A percentile compares a stretch with the other conserved stretches of the same genome.
These are phyloP conservation scores for Trypanosoma theileri DNA, from an alignment of 208 protist species.

Conservation along the genomic window DNA sequence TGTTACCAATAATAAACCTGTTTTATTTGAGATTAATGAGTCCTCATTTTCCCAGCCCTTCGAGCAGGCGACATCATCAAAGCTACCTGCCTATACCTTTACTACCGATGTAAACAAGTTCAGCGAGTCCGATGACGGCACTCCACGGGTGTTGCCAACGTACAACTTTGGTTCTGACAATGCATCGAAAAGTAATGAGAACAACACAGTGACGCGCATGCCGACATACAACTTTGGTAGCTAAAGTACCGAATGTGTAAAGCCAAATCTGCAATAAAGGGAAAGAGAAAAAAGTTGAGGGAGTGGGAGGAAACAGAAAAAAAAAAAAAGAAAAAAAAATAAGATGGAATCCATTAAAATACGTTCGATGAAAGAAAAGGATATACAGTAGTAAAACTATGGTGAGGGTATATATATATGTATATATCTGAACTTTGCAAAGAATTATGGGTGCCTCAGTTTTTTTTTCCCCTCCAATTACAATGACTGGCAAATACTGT, in stretches of 20 bases:
- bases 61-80: background rate
- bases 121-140: background rate
- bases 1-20: background rate
- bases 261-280: background rate
- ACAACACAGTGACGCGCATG: background rate
- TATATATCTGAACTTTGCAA: background rate
- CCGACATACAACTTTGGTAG: conserved; percentile 70
- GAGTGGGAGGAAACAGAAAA: background rate
- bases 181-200: background rate
- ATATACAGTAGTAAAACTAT: no score
- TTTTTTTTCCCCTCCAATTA: no score
- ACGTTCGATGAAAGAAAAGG: background rate
- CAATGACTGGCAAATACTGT: background rate
- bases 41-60: conserved; percentile 2
- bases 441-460: no score
- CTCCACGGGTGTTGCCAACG: background rate
- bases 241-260: conserved; percentile 20
- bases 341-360: background rate
- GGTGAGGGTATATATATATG: background rate
- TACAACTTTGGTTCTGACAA: conserved; percentile 25
- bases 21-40: conserved; percentile 19
- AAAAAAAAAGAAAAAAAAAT: background rate
- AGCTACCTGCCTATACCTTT: background rate
- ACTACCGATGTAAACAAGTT: background rate
- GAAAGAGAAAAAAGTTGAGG: conserved; percentile 1